phyloP scores from a whole-genome alignment of 208 protist species.

The Acanthamoeba triangularis region DNA sequence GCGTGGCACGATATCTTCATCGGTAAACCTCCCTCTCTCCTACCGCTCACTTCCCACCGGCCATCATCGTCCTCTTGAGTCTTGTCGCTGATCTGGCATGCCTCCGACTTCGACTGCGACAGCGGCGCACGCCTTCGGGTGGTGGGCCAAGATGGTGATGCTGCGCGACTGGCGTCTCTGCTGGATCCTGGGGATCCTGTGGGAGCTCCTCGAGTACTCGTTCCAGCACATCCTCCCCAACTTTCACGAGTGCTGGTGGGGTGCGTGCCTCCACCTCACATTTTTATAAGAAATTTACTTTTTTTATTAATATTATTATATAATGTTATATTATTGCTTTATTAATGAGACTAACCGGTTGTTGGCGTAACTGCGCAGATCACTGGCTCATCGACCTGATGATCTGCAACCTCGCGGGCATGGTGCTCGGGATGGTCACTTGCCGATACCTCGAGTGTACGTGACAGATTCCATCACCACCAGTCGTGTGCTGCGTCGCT shows the following conservation, averaged over 20 bases:
- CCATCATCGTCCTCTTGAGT: background rate
- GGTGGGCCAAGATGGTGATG: conserved; percentile 96
- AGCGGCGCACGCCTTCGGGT: conserved; percentile 96
- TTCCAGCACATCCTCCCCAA: conserved; percentile 98
- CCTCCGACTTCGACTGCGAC: conserved; percentile 93
- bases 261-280: background rate
- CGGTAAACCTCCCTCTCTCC: background rate
- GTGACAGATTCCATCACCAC: background rate
- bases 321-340: background rate
- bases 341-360: background rate
- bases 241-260: conserved; percentile 89
- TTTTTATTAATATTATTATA: background rate
- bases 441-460: conserved; percentile 86
- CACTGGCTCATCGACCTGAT: conserved; percentile 97
- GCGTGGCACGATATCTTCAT: conserved; percentile 60
- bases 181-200: conserved; percentile 94
- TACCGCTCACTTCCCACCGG: background rate
- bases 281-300: background rate
- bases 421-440: conserved; percentile 92
- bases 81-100: conserved; percentile 73
- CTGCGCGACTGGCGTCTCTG: conserved; percentile 95
- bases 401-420: conserved; percentile 96
- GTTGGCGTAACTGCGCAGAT: conserved; percentile 93
- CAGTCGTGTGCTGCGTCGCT: background rate
- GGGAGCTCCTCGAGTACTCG: conserved; percentile 97